Base-by-base conservation (phyloP, 306 rosid genomes). In the Delonix regia region DNA sequence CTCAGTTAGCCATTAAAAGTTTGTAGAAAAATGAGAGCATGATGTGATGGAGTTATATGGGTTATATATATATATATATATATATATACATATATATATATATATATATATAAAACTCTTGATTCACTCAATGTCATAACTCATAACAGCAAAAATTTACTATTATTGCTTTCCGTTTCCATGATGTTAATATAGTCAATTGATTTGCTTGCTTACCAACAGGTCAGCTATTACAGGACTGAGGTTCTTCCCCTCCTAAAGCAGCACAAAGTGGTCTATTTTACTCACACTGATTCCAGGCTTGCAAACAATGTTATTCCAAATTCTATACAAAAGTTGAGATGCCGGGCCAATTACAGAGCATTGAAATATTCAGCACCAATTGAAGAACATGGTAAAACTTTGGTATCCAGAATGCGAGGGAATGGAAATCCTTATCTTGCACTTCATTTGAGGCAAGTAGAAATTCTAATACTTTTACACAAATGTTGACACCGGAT, bases 381-480 rank as follows among this genome's bases (percentile, higher is more conserved):
- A 61, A 78, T 93, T 74, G 98, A 95, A 88, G 90, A 88, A 74
- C 87, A 80, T 48, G 99, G 97, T 56, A 84, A 81, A 78, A 83
- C 74, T 61, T 83, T 95, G 80, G 94, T 93, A 82, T 91, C 96
- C 66, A 89, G 96, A 89, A 93, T 95, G 98, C 85, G 87, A 81
- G 82, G 84, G 86, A 83, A 84, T 70, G 92, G 92, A 77, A 87
- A 77, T 73, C 94, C 86, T 69, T 95, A 93, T 81, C 91, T 91
- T 76, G 98, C 99, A 62, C 90, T 95, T 57, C 99, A 95, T 90
- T 81, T 95, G 90, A 93, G 99, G 99, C 83, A 79, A 88, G 93
- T 83, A 71, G 39, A 45, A 44, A 71, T 60, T 62, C 51, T 71
- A 74, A 48, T 74, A 42, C 69, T 55, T 57, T 69, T 47, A 60